phyloP scores from a whole-genome alignment of 257 asterid genomes.

The Anisodus tanguticus region DNA sequence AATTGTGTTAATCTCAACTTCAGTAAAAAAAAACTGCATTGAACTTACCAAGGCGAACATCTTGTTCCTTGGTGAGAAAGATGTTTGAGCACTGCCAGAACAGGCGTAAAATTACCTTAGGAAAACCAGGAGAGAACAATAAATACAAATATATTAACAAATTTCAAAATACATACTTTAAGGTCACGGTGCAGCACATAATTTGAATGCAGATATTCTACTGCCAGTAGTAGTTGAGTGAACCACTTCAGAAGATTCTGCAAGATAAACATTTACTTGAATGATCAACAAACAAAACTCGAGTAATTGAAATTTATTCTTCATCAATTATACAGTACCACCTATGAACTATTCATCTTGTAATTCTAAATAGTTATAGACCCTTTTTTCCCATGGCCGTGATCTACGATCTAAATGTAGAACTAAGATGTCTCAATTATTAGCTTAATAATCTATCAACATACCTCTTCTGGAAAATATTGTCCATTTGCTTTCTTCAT shows the following conservation, averaged over 20 bases:
- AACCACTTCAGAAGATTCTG: constrained; percentile 97
- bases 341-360: neutral
- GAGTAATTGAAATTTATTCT: neutral
- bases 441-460: neutral
- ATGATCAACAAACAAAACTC: constrained; percentile 27
- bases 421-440: neutral
- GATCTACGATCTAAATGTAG: neutral
- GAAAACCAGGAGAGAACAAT: constrained; percentile 28
- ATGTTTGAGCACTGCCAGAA: constrained; percentile 92
- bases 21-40: constrained; percentile 27
- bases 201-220: constrained; percentile 96
- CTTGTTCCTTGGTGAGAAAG: constrained; percentile 95
- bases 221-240: constrained; percentile 88
- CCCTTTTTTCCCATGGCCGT: neutral
- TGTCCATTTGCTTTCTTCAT: constrained; percentile 53
- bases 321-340: constrained; percentile 8
- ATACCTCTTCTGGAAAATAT: constrained; percentile 93
- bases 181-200: constrained; percentile 96
- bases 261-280: constrained; percentile 35
- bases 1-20: constrained; percentile 23
- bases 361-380: neutral
- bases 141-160: constrained; percentile 31
- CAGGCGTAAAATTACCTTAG: constrained; percentile 34
- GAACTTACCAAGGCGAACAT: constrained; percentile 88
- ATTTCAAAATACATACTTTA: constrained; percentile 53